A percentile compares a stretch with the other conserved stretches of the same genome.
Evolutionary conservation across 116 monocot species (phyloP).

Genomic region (Papilionanthe hybrid): DNA sequence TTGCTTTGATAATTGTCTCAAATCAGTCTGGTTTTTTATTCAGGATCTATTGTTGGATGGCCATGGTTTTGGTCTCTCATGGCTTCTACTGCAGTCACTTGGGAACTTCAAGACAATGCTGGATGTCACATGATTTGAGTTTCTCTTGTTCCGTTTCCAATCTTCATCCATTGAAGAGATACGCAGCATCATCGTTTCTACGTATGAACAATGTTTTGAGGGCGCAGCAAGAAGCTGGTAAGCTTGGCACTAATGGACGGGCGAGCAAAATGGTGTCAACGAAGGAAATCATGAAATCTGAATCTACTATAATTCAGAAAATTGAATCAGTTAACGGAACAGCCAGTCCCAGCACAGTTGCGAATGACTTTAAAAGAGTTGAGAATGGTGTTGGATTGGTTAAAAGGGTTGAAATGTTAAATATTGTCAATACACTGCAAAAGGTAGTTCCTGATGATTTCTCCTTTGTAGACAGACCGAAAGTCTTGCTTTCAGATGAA

Average conservation of each 20-base stretch:
- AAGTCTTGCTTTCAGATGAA: conserved; percentile 73
- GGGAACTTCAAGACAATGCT: conserved; percentile 12
- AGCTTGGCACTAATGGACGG: conserved; percentile 42
- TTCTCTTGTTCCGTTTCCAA: conserved; percentile 40
- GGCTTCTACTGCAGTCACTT: conserved; percentile 16
- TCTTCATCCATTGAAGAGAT: conserved; percentile 10
- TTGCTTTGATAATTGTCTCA: background rate
- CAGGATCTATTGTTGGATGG: conserved; percentile 28
- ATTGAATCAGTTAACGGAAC: background rate
- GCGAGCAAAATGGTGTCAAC: conserved; percentile 61
- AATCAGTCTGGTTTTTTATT: background rate
- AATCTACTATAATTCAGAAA: conserved; percentile 7
- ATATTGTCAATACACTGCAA: conserved; percentile 31
- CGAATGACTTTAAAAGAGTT: conserved; percentile 31
- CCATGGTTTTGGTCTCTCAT: conserved; percentile 44
- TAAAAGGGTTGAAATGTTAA: conserved; percentile 27
- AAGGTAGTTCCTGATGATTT: conserved; percentile 12
- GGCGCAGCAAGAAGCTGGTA: conserved; percentile 33
- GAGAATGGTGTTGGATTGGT: conserved; percentile 32
- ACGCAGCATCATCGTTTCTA: conserved; percentile 1
- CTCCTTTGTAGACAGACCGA: conserved; percentile 31
- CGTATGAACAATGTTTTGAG: background rate
- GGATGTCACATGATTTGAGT: conserved; percentile 21
- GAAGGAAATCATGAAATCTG: conserved; percentile 36
- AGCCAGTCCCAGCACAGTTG: conserved; percentile 7